Base-by-base conservation (phyloP, 495 filamentous ascomycete genomes). In the Umbilicaria muhlenbergii region DNA sequence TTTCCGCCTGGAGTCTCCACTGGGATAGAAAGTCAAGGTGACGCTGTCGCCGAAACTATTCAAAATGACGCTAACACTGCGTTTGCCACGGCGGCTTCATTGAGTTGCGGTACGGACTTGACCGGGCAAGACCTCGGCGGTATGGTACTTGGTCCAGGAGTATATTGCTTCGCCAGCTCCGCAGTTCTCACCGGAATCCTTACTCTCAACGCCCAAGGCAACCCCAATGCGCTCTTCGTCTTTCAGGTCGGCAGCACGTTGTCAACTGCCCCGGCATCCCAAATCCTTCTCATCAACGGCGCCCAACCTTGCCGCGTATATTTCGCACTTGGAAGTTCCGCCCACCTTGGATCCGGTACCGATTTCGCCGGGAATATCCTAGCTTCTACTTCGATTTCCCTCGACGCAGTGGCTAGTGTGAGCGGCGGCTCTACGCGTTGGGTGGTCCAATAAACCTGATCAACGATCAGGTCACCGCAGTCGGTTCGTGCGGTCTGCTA, bases 271-370 rank as follows among this genome's bases (percentile, higher is more conserved):
- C 4, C 17, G 17, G 43, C 17, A 6, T 39, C 43, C 8, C 13
- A 39, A 11, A 28, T 45, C 4, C 14, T 39, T 16, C 8, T 45
- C 15, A 41, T 28, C 12, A 39, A 39, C 24, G 43, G 43, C 16
- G 43, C 43, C n/a, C 33, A 28, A 35, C 5, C 43, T 43, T 45
- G 43, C 35, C 28, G 41, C 34, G 38, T 45, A 36, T 45, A 1
- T 38, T 45, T 34, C 31, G 24, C 18, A 45, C 17, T 45, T n/a
- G 34, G 43, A 12, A 39, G 14, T 28, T 45, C 43, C 6, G 43
- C 34, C 15, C 21, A 36, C 43, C 21, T 45, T 19, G 34, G 19
- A 13, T 14, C 14, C 7, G 16, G 13, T 35, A 39, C 43, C 15
- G 11, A 1, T 16, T 39, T 45, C 18, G 11, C 13, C 10, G 43